Evolutionary conservation across 176 grass and related monocot genomes (phyloP), one percentile per base, ranked within the genome.

Genomic region (Saccharum spontaneum): DNA sequence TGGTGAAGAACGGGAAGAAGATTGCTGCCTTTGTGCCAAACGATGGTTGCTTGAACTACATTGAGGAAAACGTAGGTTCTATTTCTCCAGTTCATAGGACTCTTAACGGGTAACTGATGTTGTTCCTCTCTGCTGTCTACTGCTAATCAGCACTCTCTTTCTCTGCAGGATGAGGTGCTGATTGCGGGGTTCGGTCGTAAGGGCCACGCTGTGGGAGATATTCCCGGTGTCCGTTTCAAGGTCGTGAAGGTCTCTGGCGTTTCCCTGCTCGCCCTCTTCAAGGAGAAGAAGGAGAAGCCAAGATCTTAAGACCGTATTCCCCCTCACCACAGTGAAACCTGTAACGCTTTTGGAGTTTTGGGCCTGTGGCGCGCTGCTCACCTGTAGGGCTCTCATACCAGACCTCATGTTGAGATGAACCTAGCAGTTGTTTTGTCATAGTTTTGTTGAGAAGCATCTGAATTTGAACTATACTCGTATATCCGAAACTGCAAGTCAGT

Each of bases 241-340:
- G 88, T 93, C 1, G 90, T 89, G 39, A 95, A 89, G 88, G 90
- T 95, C 37, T 91, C 90, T 40, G 90, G 93, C n/a, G 90, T 93
- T 45, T 95, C 93, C 83, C 93, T 91, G 36, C 84, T 88, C 7
- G 90, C 90, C 24, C 90, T 92, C 37, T 95, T 95, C 90, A 93
- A 95, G 93, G 93, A 95, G 54, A 95, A 95, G 89, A 89, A 95
- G 86, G 90, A 95, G 83, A 95, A 95, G 88, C 88, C 88, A 10
- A 90, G 93, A 83, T 95, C 93, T 84, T 95, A 89, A 77, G 80
- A 9, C 26, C 1, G 5, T 26, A 2, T 15, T 1, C 1, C 60
- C n/a, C 22, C 8, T 60, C 33, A 2, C 28, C 10, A 2, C 57
- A 57, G 22, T 50, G 28, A 34, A 67, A 28, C 79, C 39, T 22